Base-by-base conservation (phyloP, 2,329 filamentous ascomycete genomes). In the Neonectria punicea region DNA sequence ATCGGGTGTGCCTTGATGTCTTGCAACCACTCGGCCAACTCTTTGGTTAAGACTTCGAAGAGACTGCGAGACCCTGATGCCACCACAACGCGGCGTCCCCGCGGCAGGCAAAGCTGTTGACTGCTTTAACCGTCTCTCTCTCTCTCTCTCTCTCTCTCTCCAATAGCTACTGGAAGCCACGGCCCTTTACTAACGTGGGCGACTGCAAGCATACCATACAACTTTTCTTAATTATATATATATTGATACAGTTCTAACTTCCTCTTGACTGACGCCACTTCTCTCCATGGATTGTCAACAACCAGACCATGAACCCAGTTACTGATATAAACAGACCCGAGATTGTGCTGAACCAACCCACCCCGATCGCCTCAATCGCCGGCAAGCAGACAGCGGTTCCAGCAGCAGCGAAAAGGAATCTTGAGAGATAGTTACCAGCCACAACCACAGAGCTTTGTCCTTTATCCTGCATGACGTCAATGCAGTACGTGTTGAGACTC, bases 271-370 rank as follows among this genome's bases (percentile, higher is more conserved):
- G 44, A 28, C 67, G 66, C 69, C 69, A 70, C 20, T 53, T 62
- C 39, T 71, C 69, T 16, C 69, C 69, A 20, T 67, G 39, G 20
- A 43, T 53, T 2, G 65, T 64, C 25, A 70, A 49, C 11, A 67
- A 28, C 67, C 66, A 71, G 1, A 67, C 56, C 51, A 71, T 53
- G 7, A 53, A 63, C 7, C 63, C 66, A 5, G 64, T 67, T 20
- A 54, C 53, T 5, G 66, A 66, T 11, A 72, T 69, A 32, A 70
- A 72, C 10, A 69, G 30, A 2, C 60, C 65, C 2, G 68, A 72
- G 20, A 93, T 89, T 0, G 91, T 93, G 43, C 85, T 89, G 75
- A 93, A 93, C 90, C 91, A 93, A 0, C 92, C 92, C 0, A 94
- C 89, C 3, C 92, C 92, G 60, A 94, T 90, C 18, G 77, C 80